These are phyloP conservation scores for Geranium incanum DNA, from an alignment of 441 rosid species.

Conservation along the genomic window DNA sequence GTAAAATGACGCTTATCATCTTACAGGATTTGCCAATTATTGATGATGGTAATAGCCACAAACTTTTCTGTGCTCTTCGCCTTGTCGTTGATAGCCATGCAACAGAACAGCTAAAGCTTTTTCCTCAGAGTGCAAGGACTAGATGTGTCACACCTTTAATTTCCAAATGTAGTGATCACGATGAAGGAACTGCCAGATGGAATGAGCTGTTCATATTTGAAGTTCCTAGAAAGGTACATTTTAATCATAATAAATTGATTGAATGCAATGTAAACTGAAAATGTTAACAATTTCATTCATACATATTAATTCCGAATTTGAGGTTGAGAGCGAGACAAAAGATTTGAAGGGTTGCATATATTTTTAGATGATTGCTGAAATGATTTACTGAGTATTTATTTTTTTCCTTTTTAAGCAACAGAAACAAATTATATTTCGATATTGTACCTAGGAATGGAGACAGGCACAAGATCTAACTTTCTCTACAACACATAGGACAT, in stretches of 20 bases:
- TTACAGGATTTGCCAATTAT: slow-evolving; percentile 70
- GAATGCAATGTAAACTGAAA: neutral
- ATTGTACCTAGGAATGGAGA: too few species aligned
- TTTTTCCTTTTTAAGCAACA: too few species aligned
- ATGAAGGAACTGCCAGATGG: slow-evolving; percentile 68
- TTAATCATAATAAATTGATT: neutral
- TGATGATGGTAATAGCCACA: slow-evolving; percentile 93
- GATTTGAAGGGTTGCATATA: too few species aligned
- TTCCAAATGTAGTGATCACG: slow-evolving; percentile 30
- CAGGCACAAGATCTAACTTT: too few species aligned
- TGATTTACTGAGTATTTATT: too few species aligned
- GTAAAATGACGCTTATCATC: slow-evolving; percentile 12
- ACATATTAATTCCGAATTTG: too few species aligned
- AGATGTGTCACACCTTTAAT: slow-evolving; percentile 84
- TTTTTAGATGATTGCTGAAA: too few species aligned
- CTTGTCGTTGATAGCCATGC: slow-evolving; percentile 72
- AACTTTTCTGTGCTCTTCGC: slow-evolving; percentile 88
- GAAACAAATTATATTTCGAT: too few species aligned
- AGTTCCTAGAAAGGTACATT: slow-evolving; percentile 71
- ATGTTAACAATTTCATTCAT: too few species aligned
- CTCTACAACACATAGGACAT: too few species aligned
- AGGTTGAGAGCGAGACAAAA: too few species aligned
- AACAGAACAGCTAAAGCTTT: slow-evolving; percentile 83
- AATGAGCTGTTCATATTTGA: slow-evolving; percentile 95
- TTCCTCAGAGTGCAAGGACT: slow-evolving; percentile 99